Conservation (phyloP, 495 filamentous ascomycete species). For the Daldinia caldariorum region DNA sequence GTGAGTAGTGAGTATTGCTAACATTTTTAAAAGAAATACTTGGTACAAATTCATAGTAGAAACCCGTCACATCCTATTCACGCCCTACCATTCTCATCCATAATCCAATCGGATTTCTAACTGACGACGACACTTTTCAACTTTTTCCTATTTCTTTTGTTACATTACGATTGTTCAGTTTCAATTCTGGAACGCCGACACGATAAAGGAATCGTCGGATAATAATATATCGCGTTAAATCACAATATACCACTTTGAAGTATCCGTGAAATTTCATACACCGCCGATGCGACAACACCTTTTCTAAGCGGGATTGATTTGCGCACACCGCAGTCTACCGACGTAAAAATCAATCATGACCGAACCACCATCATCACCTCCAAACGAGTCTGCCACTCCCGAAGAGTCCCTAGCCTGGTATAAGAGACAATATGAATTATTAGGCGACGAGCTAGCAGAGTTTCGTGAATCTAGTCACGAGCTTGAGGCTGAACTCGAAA, state of each 20-base stretch:
- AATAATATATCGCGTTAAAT: conserved; percentile 26
- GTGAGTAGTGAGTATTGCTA: conserved; percentile 13
- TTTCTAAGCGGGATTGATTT: conserved; percentile 38
- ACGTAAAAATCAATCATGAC: conserved; percentile 57
- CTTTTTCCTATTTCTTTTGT: conserved; percentile 34
- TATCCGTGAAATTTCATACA: conserved; percentile 19
- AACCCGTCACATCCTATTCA: conserved; percentile 24
- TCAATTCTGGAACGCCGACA: conserved; percentile 19
- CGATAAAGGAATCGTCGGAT: conserved; percentile 19
- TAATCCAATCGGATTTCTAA: conserved; percentile 14
- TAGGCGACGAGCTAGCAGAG: conserved; percentile 90
- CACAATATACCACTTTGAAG: conserved; percentile 6
- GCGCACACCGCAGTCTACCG: conserved; percentile 35
- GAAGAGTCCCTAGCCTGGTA: conserved; percentile 89
- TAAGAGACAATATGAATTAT: conserved; percentile 92
- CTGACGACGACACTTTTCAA: conserved; percentile 18
- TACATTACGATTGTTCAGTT: conserved; percentile 24
- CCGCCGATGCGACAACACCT: conserved; percentile 41
- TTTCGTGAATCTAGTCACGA: conserved; percentile 95
- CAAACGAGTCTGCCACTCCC: conserved; percentile 63
- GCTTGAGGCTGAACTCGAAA: conserved; percentile 93
- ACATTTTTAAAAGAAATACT: conserved; percentile 20
- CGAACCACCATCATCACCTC: conserved; percentile 70
- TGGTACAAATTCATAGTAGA: conserved; percentile 11
- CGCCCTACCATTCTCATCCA: conserved; percentile 22